Evolutionary conservation across 352 stramenopile genomes (phyloP), one percentile per base, ranked within the genome.

Genomic region (Pythium aquatile): DNA sequence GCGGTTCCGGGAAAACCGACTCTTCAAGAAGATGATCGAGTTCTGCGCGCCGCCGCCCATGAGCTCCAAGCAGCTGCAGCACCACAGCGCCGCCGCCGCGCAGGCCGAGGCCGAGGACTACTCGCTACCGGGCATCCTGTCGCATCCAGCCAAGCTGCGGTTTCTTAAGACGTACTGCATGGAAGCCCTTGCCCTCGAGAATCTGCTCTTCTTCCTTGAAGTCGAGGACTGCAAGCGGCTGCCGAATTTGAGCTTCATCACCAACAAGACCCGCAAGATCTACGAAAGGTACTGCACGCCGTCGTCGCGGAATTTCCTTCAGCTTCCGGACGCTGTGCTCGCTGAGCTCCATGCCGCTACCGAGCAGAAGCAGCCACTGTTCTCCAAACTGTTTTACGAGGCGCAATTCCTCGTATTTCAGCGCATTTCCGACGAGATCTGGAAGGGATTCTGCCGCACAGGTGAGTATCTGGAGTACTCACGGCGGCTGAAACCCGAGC

Each of bases 161-260:
- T 94, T 92, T 49, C 80, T 94, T 65, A 94, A 94, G 62, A 89
- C 79, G n/a, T 94, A 89, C 59, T 94, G 85, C 60, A 90, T 94
- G 73, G 83, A 94, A 53, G 85, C 84, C 20, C 58, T 94, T 4
- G 77, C 81, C n/a, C 61, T 92, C 26, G 85, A 94, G 63, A 94
- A 94, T 46, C 54, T 94, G 51, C 79, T 94, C 42, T 94, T 94
- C 62, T 91, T 91, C 64, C 61, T 94, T 9, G 85, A 94, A 40
- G 85, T 94, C 10, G 85, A 94, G 53, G 85, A 94, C 65, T 92
- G 83, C 72, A 94, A 94, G 61, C 81, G 85, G 0, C 57, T 94
- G 42, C 85, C 85, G 1, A 94, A 94, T 58, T 66, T 92, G 33
- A 90, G 79, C 46, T 94, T 91, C 61, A 87, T 94, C 55, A 71